These are phyloP conservation scores for Narthecium ossifragum DNA, from an alignment of 106 monocot species.

Conservation along the genomic window DNA sequence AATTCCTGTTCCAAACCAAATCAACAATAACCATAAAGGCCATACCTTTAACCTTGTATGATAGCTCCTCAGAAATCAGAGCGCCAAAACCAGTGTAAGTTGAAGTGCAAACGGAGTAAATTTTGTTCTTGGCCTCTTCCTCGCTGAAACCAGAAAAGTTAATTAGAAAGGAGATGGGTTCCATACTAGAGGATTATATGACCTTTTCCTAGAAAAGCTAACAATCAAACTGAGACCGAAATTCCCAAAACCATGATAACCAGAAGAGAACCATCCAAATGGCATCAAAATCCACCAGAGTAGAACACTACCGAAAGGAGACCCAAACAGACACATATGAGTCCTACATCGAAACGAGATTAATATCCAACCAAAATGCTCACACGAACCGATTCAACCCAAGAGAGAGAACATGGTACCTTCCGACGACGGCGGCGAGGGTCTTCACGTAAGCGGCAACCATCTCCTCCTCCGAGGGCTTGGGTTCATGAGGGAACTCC, in stretches of 20 bases:
- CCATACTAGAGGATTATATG: background rate
- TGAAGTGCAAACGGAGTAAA: constrained; percentile 92
- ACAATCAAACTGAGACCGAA: too few species aligned
- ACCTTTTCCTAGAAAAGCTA: too few species aligned
- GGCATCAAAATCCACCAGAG: too few species aligned
- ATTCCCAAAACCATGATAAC: too few species aligned
- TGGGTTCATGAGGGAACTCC: constrained; percentile 76
- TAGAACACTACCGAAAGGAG: too few species aligned
- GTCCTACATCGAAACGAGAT: too few species aligned
- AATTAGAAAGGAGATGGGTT: background rate
- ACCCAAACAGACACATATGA: too few species aligned
- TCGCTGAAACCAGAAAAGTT: constrained; percentile 44
- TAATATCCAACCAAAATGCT: too few species aligned
- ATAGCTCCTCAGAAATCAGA: constrained; percentile 89
- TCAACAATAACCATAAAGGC: background rate
- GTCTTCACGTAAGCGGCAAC: constrained; percentile 80
- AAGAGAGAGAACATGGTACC: constrained; percentile 23
- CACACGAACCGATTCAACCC: background rate
- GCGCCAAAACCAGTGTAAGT: constrained; percentile 99
- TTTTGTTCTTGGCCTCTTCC: constrained; percentile 98
- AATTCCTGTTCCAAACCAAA: background rate
- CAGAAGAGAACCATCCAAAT: too few species aligned
- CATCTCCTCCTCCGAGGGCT: constrained; percentile 93
- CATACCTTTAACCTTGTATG: constrained; percentile 90
- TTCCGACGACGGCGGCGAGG: constrained; percentile 71